Evolutionary conservation across 2,329 filamentous ascomycete species (phyloP), one percentile per base, ranked within the genome.

Genomic region (Canariomyces notabilis): DNA sequence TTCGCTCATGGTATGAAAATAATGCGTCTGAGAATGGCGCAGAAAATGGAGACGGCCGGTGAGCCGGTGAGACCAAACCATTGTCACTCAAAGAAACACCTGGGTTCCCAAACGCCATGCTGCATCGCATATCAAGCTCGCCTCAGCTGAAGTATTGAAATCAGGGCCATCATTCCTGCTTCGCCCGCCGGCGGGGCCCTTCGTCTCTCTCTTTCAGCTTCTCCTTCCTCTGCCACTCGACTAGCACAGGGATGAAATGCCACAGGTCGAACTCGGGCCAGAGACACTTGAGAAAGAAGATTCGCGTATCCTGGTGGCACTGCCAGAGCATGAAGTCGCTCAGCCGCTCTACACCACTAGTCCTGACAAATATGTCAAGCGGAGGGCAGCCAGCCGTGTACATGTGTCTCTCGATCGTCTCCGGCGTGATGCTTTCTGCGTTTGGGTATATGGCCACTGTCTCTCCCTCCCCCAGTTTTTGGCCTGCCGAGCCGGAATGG

Each of bases 261-360:
- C 89, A 91, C 4, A 98, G 75, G 62, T 95, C 89, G 59, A 98
- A 96, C 53, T 96, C 89, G 2, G 93, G 93, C 93, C 93, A 98
- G 52, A 95, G 74, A 54, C 88, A 93, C 59, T 95, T 80, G 46
- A 96, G 69, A 63, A 97, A 98, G 49, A 94, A 88, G 54, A 98
- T 85, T 50, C 95, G 86, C 0, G 93, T 96, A 53, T 91, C 76
- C 61, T 95, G 81, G 62, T 97, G 90, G 59, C 88, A 93, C 67
- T 98, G 93, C 93, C 93, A 98, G 26, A 98, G 81, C 90, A 98
- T 93, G 60, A 97, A 98, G 64, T 98, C 93, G 62, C 89, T 96
- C 49, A 98, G 72, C 39, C 93, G 79, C 65, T 90, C 85, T 12
- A 98, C 93, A 21, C 90, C 91, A 52, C 89, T 96, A 4, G 93